Evolutionary conservation across 805 yeast genomes (phyloP), one percentile per base, ranked within the genome.

Genomic region (Pichia eremophila): DNA sequence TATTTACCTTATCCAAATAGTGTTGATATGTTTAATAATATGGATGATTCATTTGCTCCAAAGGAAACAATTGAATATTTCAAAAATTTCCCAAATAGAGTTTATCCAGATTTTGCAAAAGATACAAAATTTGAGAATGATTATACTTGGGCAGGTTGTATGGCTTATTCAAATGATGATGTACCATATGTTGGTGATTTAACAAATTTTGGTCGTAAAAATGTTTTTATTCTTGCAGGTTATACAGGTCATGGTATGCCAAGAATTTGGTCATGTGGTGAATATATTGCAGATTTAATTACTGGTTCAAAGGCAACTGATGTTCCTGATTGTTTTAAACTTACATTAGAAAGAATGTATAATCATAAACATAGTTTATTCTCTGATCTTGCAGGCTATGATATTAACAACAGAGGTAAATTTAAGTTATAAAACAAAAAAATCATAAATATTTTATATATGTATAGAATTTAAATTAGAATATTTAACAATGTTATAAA

Each of bases 161-260:
- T 73, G 68, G 79, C 77, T 3, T 72, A 65, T 51, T 60, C 77
- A 3, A 58, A 60, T 17, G 76, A 72, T 51, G 60, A 51, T 6
- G 53, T 65, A 32, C 78, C 78, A 8, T 63, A 65, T 43, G 74
- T 74, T 17, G 78, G 78, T 22, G 69, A 66, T 41, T 47, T 72
- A 31, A 40, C 57, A 2, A 34, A 32, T 12, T 56, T 44, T 43
- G 62, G 61, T 1, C 57, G 64, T 34, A 54, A 58, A 27, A 61
- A 64, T 46, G 55, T 61, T 18, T 73, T 53, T 49, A 62, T 71
- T 11, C 56, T 64, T 45, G 77, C 76, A 4, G 78, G 78, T 0
- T 74, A 69, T 58, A 66, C 71, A 28, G 78, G 78, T 4, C 78
- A 74, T 56, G 78, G 78, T 28, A 73, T 74, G 77, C 77, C 77